phyloP scores from a whole-genome alignment of 345 rosid species.

The Kernera saxatilis region DNA sequence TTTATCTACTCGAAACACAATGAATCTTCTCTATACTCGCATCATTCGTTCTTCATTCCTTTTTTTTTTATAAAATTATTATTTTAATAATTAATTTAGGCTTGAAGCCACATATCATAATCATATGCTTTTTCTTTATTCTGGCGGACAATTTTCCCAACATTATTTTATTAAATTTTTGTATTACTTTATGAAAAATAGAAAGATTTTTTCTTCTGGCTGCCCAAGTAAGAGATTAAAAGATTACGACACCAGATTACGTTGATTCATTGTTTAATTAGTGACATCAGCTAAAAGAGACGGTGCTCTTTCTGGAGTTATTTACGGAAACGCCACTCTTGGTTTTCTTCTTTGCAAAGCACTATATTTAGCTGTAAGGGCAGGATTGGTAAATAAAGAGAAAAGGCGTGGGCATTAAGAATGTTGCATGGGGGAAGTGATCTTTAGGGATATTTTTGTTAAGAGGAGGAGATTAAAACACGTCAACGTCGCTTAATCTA shows the following conservation, averaged over 20 bases:
- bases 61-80: neutral
- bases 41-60: slow-evolving; percentile 20
- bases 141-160: slow-evolving; percentile 26
- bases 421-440: slow-evolving; percentile 25
- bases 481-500: slow-evolving; percentile 28
- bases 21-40: slow-evolving; percentile 6
- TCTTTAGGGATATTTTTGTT: neutral
- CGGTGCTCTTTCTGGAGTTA: neutral
- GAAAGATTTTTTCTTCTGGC: slow-evolving; percentile 6
- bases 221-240: neutral
- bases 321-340: slow-evolving; percentile 17
- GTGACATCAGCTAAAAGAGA: slow-evolving; percentile 3
- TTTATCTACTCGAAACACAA: slow-evolving; percentile 20
- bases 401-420: neutral
- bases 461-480: slow-evolving; percentile 20
- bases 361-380: neutral
- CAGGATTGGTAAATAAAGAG: neutral
- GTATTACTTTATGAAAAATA: neutral
- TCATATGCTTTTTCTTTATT: slow-evolving; percentile 15
- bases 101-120: slow-evolving; percentile 22
- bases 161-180: slow-evolving; percentile 6
- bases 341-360: neutral
- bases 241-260: slow-evolving; percentile 16
- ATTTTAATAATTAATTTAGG: slow-evolving; percentile 1
- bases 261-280: neutral